Conservation (phyloP, 345 rosid genomes). For the Clarkia xantiana region DNA sequence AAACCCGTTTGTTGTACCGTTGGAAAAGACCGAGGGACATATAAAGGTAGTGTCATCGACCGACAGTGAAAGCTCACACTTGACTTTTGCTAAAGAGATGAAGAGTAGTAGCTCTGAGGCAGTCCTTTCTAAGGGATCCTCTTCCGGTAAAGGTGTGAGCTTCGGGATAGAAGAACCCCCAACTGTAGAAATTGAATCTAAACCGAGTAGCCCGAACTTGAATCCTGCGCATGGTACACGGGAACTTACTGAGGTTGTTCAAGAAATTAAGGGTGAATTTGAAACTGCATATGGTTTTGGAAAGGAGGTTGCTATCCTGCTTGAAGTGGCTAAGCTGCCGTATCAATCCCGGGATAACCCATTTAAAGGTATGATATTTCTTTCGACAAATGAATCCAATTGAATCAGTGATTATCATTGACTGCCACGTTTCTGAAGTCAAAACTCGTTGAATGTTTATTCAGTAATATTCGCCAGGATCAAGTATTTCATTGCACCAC, state of each 20-base stretch:
- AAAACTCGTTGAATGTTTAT: constrained; percentile 12
- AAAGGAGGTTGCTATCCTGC: constrained; percentile 77
- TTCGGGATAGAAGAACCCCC: constrained; percentile 59
- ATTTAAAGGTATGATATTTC: constrained; percentile 36
- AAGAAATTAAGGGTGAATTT: constrained; percentile 77
- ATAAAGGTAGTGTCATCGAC: constrained; percentile 4
- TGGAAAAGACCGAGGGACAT: constrained; percentile 14
- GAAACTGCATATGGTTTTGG: constrained; percentile 67
- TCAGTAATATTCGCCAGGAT: constrained; percentile 71
- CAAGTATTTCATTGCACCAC: constrained; percentile 33
- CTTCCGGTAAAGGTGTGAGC: constrained; percentile 49
- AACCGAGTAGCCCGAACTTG: constrained; percentile 46
- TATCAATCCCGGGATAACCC: constrained; percentile 44
- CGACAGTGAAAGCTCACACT: constrained; percentile 15
- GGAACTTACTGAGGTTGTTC: constrained; percentile 71
- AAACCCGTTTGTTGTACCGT: constrained; percentile 15
- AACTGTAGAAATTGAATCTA: constrained; percentile 34
- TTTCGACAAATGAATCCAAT: too few species aligned
- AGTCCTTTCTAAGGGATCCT: constrained; percentile 25
- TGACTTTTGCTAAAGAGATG: constrained; percentile 18
- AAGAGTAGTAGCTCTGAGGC: constrained; percentile 36
- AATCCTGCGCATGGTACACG: constrained; percentile 55
- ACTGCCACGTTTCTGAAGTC: not conserved
- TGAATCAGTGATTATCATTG: too few species aligned
- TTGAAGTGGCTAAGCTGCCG: constrained; percentile 81